Percentiles rank a stretch among this genome's conserved stretches.
phyloP scores from a whole-genome alignment of 306 rosid genomes.

The Sesbania bispinosa region DNA sequence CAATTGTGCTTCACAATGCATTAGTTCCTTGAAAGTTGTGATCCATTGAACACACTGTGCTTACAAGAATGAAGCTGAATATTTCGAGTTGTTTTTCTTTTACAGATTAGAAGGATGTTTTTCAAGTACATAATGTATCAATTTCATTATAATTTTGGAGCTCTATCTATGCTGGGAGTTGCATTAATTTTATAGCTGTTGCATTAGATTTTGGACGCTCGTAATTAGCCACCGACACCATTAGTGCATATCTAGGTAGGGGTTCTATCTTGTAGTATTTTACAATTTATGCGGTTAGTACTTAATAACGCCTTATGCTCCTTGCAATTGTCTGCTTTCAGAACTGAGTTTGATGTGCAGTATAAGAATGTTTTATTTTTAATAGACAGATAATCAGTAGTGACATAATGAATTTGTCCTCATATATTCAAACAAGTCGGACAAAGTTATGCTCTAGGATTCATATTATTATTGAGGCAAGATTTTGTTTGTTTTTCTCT shows the following conservation, averaged over 20 bases:
- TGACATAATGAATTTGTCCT: not conserved
- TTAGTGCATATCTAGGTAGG: not conserved
- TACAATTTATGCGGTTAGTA: not conserved
- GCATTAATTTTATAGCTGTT: too few species aligned
- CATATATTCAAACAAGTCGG: not conserved
- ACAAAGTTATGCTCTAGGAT: not conserved
- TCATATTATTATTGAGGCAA: not conserved
- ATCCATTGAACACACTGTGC: conserved; percentile 21
- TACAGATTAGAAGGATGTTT: not conserved
- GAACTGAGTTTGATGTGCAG: not conserved
- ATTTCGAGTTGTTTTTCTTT: conserved; percentile 16
- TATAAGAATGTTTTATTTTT: not conserved
- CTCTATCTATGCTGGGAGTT: not conserved
- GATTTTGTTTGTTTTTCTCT: not conserved
- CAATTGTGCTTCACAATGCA: conserved; percentile 12
- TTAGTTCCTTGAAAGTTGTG: conserved; percentile 21
- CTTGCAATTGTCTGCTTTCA: not conserved
- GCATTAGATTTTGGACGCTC: too few species aligned
- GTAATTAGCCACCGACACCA: not conserved
- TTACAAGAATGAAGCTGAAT: conserved; percentile 25
- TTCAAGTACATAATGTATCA: not conserved
- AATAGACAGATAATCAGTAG: not conserved
- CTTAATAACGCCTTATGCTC: not conserved
- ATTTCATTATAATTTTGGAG: conserved; percentile 4
- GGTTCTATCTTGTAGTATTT: not conserved